Conservation (phyloP, 2,329 filamentous ascomycete species). For the Trichoderma harzianum region DNA sequence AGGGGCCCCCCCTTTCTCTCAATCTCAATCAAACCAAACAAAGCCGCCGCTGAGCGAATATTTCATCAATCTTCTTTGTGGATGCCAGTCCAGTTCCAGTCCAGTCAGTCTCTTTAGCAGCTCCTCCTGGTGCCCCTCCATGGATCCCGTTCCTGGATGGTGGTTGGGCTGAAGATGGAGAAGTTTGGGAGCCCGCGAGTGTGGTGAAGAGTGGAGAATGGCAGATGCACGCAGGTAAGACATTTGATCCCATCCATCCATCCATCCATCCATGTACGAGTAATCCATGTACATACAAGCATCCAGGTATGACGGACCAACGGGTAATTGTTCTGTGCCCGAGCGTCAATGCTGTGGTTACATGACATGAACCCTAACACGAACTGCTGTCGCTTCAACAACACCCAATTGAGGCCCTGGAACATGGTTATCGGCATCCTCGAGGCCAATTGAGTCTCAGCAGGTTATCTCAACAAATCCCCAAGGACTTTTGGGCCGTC, state of each 20-base stretch:
- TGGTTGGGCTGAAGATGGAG: constrained; percentile 1
- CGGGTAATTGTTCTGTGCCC: neutral
- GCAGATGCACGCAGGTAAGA: neutral
- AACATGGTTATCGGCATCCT: neutral
- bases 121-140: neutral
- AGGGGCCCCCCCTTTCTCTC: neutral
- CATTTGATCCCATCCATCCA: neutral
- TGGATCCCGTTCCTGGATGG: neutral
- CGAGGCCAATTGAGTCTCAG: neutral
- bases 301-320: neutral
- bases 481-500: neutral
- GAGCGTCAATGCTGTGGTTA: neutral
- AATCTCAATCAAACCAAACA: neutral
- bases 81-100: neutral
- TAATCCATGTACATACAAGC: neutral
- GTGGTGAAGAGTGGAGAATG: neutral
- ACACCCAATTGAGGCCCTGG: neutral
- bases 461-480: neutral
- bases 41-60: neutral
- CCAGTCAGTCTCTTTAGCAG: neutral
- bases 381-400: neutral
- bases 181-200: neutral
- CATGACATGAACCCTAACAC: neutral
- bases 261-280: neutral
- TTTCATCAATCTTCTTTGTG: neutral